Evolutionary conservation across 768 basidiomycete species (phyloP), one percentile per base, ranked within the genome.

Genomic region (Basidioascus undulatus): DNA sequence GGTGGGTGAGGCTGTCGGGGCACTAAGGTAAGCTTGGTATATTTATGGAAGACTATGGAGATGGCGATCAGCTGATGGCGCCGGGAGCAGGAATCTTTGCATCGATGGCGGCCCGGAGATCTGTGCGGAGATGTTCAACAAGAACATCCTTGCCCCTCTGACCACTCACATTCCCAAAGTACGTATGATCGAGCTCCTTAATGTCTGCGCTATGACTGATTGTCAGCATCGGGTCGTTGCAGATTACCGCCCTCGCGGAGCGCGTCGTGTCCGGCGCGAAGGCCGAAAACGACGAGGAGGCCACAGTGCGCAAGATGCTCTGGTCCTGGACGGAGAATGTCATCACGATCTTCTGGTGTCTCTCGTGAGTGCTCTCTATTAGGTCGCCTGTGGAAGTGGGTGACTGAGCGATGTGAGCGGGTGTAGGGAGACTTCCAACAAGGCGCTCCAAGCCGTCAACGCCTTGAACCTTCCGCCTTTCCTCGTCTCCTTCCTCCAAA

Each of bases 121-220:
- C 35, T 87, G 86, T 51, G 82, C 78, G 1, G 83, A 92, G 58
- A 87, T 94, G 81, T 87, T 76, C 61, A 92, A 94, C 58, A 92
- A 92, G 62, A 81, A 80, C 49, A 74, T 92, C 34, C 62, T 92
- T 37, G 66, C 72, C 6, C 79, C 80, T 3, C 57, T 84, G 43
- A 71, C 65, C 49, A 65, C 68, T 0, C 79, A 82, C 50, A 65
- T 84, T 15, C 74, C 77, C 6, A 84, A 82, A 63, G 83, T 80
- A 47, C 32, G 56, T 44, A 3, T 15, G 19, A 32, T 27, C 3
- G 28, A 30, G 5, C 4, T 30, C 6, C 35, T 35, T 3, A 35
- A 16, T 36, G 20, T 26, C 23, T 3, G 15, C 23, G 13, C 26
- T 26, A 53, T 40, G n/a, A n/a, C 30, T 55, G 21, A 44, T 42